Evolutionary conservation across 2,329 filamentous ascomycete genomes (phyloP).

Genomic region (Albifimbria verrucaria): DNA sequence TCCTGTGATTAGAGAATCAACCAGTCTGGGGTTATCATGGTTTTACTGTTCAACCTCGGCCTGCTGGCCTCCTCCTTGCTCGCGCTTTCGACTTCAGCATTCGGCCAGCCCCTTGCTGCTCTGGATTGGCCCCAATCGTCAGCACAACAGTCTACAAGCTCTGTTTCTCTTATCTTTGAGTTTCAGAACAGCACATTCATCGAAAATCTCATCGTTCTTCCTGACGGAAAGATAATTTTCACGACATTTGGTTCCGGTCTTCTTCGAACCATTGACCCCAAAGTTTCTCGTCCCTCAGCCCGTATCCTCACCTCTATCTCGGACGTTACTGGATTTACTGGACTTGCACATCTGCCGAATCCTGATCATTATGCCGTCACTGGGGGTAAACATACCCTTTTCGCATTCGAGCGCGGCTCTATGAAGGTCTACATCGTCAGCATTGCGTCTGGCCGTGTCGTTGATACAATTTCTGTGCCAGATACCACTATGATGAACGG

Average conservation of each 20-base stretch:
- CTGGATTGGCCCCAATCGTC: not conserved
- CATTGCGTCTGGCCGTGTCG: not conserved
- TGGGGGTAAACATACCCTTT: not conserved
- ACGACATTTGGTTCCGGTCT: not conserved
- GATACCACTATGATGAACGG: conserved; percentile 1
- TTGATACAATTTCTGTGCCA: not conserved
- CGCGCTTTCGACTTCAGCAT: not conserved
- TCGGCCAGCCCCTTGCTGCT: not conserved
- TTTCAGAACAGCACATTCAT: not conserved
- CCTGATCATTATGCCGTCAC: not conserved
- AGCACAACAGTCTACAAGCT: not conserved
- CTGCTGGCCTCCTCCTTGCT: not conserved
- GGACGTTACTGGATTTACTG: not conserved
- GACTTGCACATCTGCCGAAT: not conserved
- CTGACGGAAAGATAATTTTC: not conserved
- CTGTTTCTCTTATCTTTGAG: not conserved
- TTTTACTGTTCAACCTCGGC: not conserved
- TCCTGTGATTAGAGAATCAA: not conserved
- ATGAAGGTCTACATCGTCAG: not conserved
- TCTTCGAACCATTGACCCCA: not conserved
- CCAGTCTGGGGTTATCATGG: not conserved
- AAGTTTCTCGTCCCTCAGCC: not conserved
- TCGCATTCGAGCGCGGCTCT: not conserved
- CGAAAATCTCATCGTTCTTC: not conserved
- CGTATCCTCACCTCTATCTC: not conserved